Evolutionary conservation across 441 rosid species (phyloP), one percentile per base, ranked within the genome.

Genomic region (Adansonia madagascariensis): DNA sequence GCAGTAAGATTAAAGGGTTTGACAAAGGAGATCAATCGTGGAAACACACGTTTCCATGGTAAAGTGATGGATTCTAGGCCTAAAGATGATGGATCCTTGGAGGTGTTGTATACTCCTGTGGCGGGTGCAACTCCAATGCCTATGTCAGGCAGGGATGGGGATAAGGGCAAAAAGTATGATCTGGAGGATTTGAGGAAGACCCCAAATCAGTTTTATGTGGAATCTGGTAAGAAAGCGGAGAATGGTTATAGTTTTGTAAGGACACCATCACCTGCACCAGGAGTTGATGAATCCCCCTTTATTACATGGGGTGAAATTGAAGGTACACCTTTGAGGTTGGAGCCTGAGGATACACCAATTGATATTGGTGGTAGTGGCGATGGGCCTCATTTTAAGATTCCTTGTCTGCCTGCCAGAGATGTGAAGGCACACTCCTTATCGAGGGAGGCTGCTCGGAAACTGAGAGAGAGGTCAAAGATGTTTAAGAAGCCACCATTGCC

Each of bases 301-400:
- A 86, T 96, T 55, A 96, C 99, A 0, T 96, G 99, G 99, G 99
- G 98, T 87, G 97, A 96, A 86, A 94, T 96, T 27, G 99, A 96
- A 76, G 98, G 99, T 52, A 96, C 99, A 0, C 99, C 98, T 1
- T 61, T 96, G 86, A 86, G 97, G 68, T 84, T 96, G 87, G 99
- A 94, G 59, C 72, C 80, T 0, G 99, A 96, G 83, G 99, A 96
- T 68, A 90, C 99, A 3, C 99, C 97, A 0, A 73, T 92, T 24
- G 98, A 94, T 84, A 90, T 94, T 11, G 98, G 99, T 55, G 99
- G 98, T 24, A 85, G 88, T 68, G 92, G 93, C 52, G 89, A 90
- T 73, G 94, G 98, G 49, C 91, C 96, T 1, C 97, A 89, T 75
- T 96, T 91, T 81, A 92, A 84, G 80, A 94, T 96, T 35, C 94